Percentiles rank a stretch among this genome's conserved stretches.
Conservation (phyloP, 2,329 filamentous ascomycete genomes). For the Colletotrichum karsti region DNA sequence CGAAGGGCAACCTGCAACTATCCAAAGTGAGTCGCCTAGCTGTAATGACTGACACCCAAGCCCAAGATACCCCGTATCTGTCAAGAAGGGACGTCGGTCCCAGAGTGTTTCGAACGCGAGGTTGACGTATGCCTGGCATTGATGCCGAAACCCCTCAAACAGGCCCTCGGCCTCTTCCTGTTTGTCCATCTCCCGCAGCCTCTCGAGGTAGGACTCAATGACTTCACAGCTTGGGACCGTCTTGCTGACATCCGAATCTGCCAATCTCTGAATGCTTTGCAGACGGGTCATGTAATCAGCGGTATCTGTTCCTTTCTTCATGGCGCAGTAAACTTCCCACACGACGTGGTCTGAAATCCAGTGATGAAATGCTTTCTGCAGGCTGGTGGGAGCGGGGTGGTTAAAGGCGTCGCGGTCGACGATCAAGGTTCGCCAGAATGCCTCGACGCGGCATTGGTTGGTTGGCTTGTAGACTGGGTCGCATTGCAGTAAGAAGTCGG, state of each 20-base stretch:
- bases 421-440: slow-evolving; percentile 37
- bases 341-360: slow-evolving; percentile 17
- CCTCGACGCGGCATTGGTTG: slow-evolving; percentile 34
- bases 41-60: slow-evolving; percentile 5
- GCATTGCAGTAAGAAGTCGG: slow-evolving; percentile 29
- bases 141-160: slow-evolving; percentile 4
- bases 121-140: slow-evolving; percentile 17
- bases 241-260: slow-evolving; percentile 1
- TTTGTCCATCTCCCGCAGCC: background rate
- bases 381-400: background rate
- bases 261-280: slow-evolving; percentile 3
- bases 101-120: slow-evolving; percentile 17
- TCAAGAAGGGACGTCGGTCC: slow-evolving; percentile 14
- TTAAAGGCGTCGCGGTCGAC: slow-evolving; percentile 31
- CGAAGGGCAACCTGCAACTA: slow-evolving; percentile 18
- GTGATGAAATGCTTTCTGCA: slow-evolving; percentile 12
- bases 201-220: slow-evolving; percentile 1
- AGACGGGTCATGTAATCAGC: background rate
- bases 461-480: slow-evolving; percentile 31
- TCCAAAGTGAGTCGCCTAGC: slow-evolving; percentile 7
- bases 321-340: slow-evolving; percentile 10
- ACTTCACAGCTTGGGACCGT: background rate
- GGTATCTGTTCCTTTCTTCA: background rate
- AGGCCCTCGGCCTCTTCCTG: background rate
- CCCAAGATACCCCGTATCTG: slow-evolving; percentile 6